phyloP scores from a whole-genome alignment of 2,329 filamentous ascomycete species.

The Iodosphaeria phyllophila region DNA sequence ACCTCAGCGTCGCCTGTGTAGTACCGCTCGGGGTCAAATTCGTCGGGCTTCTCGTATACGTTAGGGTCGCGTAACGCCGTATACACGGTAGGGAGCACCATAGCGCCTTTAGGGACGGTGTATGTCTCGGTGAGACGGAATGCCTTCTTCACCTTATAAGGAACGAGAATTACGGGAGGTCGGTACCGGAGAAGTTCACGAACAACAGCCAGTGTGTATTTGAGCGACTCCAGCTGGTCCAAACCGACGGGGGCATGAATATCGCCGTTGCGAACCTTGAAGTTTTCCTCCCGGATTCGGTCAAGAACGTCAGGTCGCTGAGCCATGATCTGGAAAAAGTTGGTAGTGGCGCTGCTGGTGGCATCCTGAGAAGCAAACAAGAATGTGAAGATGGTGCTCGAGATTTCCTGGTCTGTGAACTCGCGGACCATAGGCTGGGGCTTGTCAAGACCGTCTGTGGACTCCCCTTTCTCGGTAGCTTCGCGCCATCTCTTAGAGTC shows the following conservation, averaged over 20 bases:
- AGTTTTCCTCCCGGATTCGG: conserved; percentile 80
- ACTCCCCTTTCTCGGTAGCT: conserved; percentile 53
- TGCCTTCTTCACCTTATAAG: conserved; percentile 83
- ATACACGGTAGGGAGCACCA: conserved; percentile 87
- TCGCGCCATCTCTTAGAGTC: conserved; percentile 69
- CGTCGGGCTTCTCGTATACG: conserved; percentile 76
- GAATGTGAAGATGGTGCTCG: conserved; percentile 89
- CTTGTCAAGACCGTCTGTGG: conserved; percentile 55
- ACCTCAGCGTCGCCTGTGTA: conserved; percentile 77
- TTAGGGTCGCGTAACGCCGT: conserved; percentile 83
- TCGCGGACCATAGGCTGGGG: conserved; percentile 65
- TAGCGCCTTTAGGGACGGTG: conserved; percentile 83
- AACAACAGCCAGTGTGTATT: conserved; percentile 81
- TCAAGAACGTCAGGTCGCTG: conserved; percentile 86
- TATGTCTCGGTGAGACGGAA: conserved; percentile 81
- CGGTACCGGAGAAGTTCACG: conserved; percentile 85
- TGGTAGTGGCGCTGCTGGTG: conserved; percentile 81
- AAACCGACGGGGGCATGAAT: conserved; percentile 51
- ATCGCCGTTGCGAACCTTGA: conserved; percentile 57
- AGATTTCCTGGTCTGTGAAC: conserved; percentile 81
- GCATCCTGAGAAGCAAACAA: conserved; percentile 95
- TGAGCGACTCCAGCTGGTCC: conserved; percentile 75
- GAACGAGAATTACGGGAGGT: conserved; percentile 92
- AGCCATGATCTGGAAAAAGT: conserved; percentile 87
- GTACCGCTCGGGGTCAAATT: conserved; percentile 82